A percentile compares a stretch with the other conserved stretches of the same genome.
Evolutionary conservation across 768 basidiomycete genomes (phyloP).

Genomic region (Nevesoporus exiguus): DNA sequence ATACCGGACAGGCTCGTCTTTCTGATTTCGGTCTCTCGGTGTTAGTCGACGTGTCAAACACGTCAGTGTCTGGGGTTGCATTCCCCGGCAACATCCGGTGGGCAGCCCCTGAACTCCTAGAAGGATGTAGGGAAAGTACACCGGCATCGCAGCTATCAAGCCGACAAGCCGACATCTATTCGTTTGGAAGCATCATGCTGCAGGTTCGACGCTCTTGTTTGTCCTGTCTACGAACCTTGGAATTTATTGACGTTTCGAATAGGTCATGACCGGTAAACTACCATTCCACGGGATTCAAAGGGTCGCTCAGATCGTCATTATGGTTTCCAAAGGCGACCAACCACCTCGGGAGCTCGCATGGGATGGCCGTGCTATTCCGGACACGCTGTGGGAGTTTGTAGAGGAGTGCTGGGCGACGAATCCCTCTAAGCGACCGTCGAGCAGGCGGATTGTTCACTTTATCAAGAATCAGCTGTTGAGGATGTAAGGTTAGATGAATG

Average conservation of each 20-base stretch:
- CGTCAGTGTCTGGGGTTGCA: background rate
- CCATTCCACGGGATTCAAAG: slow-evolving; percentile 23
- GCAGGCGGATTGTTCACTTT: slow-evolving; percentile 12
- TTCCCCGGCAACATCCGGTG: slow-evolving; percentile 28
- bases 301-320: slow-evolving; percentile 23
- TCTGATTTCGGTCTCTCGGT: slow-evolving; percentile 34
- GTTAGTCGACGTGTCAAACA: slow-evolving; percentile 9
- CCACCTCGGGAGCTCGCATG: slow-evolving; percentile 15
- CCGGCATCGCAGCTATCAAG: slow-evolving; percentile 7
- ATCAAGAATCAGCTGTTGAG: slow-evolving; percentile 1
- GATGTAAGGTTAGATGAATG: background rate
- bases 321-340: slow-evolving; percentile 8
- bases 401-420: slow-evolving; percentile 19
- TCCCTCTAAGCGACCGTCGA: slow-evolving; percentile 17
- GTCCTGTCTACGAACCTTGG: background rate
- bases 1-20: slow-evolving; percentile 13
- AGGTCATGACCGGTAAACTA: slow-evolving; percentile 24
- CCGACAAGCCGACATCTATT: slow-evolving; percentile 25
- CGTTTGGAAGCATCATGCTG: slow-evolving; percentile 29
- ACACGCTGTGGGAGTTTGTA: slow-evolving; percentile 23
- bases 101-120: slow-evolving; percentile 29
- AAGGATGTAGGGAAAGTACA: background rate
- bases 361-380: slow-evolving; percentile 24
- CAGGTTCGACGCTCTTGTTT: slow-evolving; percentile 14
- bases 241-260: background rate